phyloP scores from a whole-genome alignment of 2,329 filamentous ascomycete genomes.

The Aspergillus nomiae region DNA sequence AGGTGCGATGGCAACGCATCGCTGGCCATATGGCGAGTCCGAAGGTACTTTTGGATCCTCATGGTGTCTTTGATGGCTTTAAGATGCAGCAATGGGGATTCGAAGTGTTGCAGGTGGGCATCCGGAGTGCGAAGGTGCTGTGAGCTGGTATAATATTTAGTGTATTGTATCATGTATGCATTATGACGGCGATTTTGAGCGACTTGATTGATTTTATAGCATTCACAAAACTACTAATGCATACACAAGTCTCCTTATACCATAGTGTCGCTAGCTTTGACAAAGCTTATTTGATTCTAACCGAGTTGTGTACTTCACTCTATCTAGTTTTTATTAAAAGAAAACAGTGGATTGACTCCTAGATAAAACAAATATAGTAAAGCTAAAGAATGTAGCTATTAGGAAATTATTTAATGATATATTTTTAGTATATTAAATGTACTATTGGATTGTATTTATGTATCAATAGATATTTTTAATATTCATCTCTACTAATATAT shows the following conservation, averaged over 20 bases:
- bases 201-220: neutral
- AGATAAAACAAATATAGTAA: too few species aligned
- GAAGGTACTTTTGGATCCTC: constrained; percentile 11
- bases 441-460: too few species aligned
- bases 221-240: neutral
- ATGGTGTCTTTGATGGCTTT: constrained; percentile 11
- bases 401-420: too few species aligned
- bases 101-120: constrained; percentile 13
- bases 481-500: too few species aligned
- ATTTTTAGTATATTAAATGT: too few species aligned
- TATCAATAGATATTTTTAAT: too few species aligned
- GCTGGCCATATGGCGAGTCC: constrained; percentile 13
- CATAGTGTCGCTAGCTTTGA: too few species aligned
- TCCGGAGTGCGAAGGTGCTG: constrained; percentile 1
- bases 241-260: neutral
- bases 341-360: too few species aligned
- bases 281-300: too few species aligned
- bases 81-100: constrained; percentile 20
- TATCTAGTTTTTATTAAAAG: too few species aligned
- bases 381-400: too few species aligned
- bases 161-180: constrained; percentile 2
- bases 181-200: neutral
- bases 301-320: too few species aligned
- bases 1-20: constrained; percentile 14
- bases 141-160: neutral